phyloP scores from a whole-genome alignment of 2,329 filamentous ascomycete genomes.

The Neonectria neomacrospora region DNA sequence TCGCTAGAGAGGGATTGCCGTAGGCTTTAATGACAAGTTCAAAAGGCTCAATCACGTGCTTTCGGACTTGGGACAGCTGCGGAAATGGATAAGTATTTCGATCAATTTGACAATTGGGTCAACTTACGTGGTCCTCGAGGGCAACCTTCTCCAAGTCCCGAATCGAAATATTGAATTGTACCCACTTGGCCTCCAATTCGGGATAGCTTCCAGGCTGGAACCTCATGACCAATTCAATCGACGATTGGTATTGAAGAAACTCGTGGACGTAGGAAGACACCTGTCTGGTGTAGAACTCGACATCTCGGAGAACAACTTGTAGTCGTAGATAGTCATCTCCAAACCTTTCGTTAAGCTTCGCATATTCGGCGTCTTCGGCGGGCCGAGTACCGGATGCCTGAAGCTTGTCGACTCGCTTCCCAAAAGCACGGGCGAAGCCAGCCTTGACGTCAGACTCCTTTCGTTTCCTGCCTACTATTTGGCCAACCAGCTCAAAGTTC shows the following conservation, averaged over 20 bases:
- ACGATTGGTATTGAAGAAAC: slow-evolving; percentile 82
- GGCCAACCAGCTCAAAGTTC: slow-evolving; percentile 90
- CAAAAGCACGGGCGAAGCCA: slow-evolving; percentile 89
- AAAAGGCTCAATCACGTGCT: slow-evolving; percentile 87
- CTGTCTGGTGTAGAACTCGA: slow-evolving; percentile 91
- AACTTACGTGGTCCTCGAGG: slow-evolving; percentile 83
- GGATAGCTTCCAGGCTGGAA: slow-evolving; percentile 77
- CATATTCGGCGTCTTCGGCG: slow-evolving; percentile 84
- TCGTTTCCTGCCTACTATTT: slow-evolving; percentile 85
- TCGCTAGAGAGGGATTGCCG: slow-evolving; percentile 84
- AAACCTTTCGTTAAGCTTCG: slow-evolving; percentile 85
- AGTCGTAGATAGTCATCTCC: slow-evolving; percentile 91
- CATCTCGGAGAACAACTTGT: slow-evolving; percentile 91
- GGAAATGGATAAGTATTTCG: slow-evolving; percentile 14
- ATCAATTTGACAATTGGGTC: background rate
- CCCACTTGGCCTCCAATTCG: slow-evolving; percentile 94
- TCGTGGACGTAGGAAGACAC: slow-evolving; percentile 82
- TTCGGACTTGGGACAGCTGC: slow-evolving; percentile 74
- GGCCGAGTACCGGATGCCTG: slow-evolving; percentile 70
- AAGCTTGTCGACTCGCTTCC: slow-evolving; percentile 86
- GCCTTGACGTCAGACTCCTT: slow-evolving; percentile 89
- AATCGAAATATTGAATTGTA: slow-evolving; percentile 87
- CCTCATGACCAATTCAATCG: slow-evolving; percentile 85
- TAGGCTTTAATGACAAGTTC: slow-evolving; percentile 82
- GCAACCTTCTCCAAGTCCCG: slow-evolving; percentile 86